Conservation (phyloP, 2,329 filamentous ascomycete species). For the Ascochyta koolunga region DNA sequence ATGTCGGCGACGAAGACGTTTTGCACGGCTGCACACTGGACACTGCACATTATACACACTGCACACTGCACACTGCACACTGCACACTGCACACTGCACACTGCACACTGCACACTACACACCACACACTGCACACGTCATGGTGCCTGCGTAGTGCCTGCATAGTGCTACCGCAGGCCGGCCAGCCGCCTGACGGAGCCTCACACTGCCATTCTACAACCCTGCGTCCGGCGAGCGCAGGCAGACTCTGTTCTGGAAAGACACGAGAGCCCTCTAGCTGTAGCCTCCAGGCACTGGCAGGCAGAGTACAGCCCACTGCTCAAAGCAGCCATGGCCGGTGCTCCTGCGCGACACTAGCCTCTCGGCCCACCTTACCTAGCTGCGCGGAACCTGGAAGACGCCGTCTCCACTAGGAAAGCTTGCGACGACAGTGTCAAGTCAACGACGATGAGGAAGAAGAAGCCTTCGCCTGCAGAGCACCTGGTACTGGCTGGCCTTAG, state of each 20-base stretch:
- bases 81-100: no score
- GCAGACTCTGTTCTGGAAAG: constrained; percentile 32
- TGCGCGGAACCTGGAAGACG: constrained; percentile 12
- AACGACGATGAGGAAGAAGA: no score
- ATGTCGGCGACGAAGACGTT: constrained; percentile 12
- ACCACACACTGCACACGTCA: no score
- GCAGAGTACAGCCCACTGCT: constrained; percentile 25
- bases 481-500: no score
- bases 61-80: no score
- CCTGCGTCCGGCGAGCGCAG: constrained; percentile 24
- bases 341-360: constrained; percentile 20
- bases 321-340: constrained; percentile 18
- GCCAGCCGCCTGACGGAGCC: no score
- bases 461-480: not conserved
- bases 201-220: no score
- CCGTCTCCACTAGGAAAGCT: constrained; percentile 21
- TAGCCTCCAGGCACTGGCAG: constrained; percentile 18
- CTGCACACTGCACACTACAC: no score
- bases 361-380: constrained; percentile 32
- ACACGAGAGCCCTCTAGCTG: constrained; percentile 26
- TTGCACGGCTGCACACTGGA: not conserved
- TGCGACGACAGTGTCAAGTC: constrained; percentile 18
- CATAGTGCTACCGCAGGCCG: no score
- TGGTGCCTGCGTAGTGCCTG: constrained; percentile 2
- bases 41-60: no score